A percentile compares a stretch with the other conserved stretches of the same genome.
phyloP scores from a whole-genome alignment of 2,329 filamentous ascomycete genomes.

The Chaetomium olivaceum region DNA sequence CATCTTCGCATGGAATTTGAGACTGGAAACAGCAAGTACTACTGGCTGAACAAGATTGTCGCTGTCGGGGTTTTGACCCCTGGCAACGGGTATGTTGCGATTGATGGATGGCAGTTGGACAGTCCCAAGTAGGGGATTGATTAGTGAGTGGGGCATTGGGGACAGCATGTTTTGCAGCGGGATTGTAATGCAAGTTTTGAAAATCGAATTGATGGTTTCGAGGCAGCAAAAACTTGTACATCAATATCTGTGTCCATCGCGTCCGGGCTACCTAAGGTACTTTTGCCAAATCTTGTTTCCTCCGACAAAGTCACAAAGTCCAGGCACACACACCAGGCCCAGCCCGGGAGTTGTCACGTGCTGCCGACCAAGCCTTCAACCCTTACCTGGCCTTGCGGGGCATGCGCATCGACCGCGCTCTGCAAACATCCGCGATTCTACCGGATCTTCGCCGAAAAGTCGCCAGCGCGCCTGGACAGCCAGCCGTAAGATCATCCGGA shows the following conservation, averaged over 20 bases:
- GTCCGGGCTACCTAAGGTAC: no score
- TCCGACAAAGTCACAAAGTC: no score
- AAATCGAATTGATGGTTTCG: not conserved
- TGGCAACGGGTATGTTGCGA: slow-evolving; percentile 27
- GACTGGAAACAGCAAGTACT: slow-evolving; percentile 35
- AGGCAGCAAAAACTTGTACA: no score
- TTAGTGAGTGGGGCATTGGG: not conserved
- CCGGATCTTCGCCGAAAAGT: slow-evolving; percentile 34
- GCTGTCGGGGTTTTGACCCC: slow-evolving; percentile 34
- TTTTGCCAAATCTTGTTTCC: no score
- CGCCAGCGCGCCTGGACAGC: slow-evolving; percentile 28
- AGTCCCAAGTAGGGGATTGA: not conserved
- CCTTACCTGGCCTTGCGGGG: not conserved
- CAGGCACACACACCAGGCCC: no score
- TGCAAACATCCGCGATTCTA: slow-evolving; percentile 29
- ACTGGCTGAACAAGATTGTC: slow-evolving; percentile 39
- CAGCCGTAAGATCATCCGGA: slow-evolving; percentile 23
- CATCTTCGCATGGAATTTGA: slow-evolving; percentile 35
- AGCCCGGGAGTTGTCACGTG: not conserved
- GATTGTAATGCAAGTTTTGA: not conserved
- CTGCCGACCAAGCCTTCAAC: not conserved
- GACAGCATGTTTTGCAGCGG: no score
- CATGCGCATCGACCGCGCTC: not conserved
- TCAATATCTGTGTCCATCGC: no score
- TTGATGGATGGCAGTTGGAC: slow-evolving; percentile 37